Evolutionary conservation across 139 green algal species (phyloP).

Genomic region (Chlamydomonas sp.): DNA sequence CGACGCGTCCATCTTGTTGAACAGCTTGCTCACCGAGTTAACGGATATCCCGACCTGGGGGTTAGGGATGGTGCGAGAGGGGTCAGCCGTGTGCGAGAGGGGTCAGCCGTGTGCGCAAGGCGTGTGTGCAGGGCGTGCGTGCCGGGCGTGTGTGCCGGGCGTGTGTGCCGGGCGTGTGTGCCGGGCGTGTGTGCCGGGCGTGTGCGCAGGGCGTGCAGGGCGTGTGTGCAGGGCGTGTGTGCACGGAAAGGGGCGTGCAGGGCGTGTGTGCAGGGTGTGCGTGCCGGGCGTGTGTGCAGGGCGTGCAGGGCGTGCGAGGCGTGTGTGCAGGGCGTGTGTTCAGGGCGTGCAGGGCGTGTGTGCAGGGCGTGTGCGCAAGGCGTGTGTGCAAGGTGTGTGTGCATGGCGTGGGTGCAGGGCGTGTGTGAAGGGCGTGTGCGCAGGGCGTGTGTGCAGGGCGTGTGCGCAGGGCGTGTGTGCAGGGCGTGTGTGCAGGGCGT

Average conservation of each 20-base stretch:
- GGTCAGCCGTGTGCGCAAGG: not conserved
- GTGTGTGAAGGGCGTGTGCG: no score
- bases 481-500: no score
- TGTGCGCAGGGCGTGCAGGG: not conserved
- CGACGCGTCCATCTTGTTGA: not conserved
- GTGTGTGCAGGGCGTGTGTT: not conserved
- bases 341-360: not conserved
- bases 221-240: not conserved
- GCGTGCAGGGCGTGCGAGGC: no score
- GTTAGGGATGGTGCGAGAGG: not conserved
- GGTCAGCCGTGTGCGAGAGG: not conserved
- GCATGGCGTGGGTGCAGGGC: no score
- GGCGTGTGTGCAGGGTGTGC: not conserved
- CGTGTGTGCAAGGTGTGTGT: not conserved
- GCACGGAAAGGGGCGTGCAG: not conserved
- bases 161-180: not conserved
- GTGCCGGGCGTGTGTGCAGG: not conserved
- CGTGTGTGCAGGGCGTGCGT: not conserved
- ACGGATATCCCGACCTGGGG: slow-evolving; percentile 11
- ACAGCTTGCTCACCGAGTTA: slow-evolving; percentile 10
- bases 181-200: not conserved
- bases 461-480: no score
- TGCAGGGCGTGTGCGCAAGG: not conserved
- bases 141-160: not conserved
- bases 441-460: no score